A percentile compares a stretch with the other conserved stretches of the same genome.
Evolutionary conservation across 1,284 basidiomycete species (phyloP).

Genomic region (Papiliotrema nemorosa): DNA sequence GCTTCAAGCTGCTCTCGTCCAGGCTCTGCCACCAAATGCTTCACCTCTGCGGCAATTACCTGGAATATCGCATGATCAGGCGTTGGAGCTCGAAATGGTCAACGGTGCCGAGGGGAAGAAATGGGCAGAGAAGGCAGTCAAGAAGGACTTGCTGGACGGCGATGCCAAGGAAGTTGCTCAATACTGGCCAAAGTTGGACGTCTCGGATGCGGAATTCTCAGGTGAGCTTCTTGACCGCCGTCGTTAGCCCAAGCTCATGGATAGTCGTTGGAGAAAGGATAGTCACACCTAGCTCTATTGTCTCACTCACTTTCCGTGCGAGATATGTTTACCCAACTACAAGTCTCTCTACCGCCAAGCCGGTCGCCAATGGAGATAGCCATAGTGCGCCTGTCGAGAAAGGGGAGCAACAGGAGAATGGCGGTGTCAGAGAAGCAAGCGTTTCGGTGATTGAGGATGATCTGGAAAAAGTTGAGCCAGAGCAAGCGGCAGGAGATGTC

Average conservation of each 20-base stretch:
- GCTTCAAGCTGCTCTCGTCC: constrained; percentile 77
- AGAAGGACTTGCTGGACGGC: constrained; percentile 54
- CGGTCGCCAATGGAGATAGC: background rate
- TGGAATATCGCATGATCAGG: constrained; percentile 55
- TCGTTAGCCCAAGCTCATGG: constrained; percentile 3
- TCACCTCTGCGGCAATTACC: constrained; percentile 70
- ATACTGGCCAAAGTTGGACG: constrained; percentile 71
- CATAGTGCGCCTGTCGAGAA: constrained; percentile 9
- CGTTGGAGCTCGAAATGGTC: constrained; percentile 53
- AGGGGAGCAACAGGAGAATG: constrained; percentile 11
- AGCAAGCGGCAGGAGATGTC: constrained; percentile 24
- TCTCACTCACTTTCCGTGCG: constrained; percentile 75
- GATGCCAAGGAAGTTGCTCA: constrained; percentile 68
- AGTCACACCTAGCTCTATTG: constrained; percentile 84
- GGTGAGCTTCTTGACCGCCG: constrained; percentile 53
- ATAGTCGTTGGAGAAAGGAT: constrained; percentile 85
- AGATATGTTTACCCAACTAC: constrained; percentile 38
- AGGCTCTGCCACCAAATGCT: constrained; percentile 68
- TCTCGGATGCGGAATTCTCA: constrained; percentile 83
- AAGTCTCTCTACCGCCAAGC: constrained; percentile 1
- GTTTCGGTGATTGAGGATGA: constrained; percentile 23
- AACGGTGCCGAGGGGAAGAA: constrained; percentile 56
- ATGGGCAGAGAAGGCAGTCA: constrained; percentile 51
- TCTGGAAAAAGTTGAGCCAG: constrained; percentile 11
- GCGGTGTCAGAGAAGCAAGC: constrained; percentile 15